Base-by-base conservation (phyloP, 352 stramenopile species). In the Phytophthora pini region DNA sequence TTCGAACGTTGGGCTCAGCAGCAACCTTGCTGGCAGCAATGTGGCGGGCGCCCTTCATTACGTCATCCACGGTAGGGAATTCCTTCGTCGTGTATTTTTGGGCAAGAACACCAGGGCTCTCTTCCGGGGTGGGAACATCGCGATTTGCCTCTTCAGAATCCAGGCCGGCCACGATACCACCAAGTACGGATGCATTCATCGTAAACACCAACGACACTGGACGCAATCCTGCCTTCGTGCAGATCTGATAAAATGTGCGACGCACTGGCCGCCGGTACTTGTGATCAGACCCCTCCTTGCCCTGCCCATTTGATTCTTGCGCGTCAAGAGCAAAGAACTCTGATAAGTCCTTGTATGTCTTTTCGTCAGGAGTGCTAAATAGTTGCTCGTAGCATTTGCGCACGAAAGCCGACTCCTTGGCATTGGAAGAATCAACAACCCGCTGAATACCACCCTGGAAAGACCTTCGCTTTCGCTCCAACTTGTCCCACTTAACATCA, bases 201-300 rank as follows among this genome's bases (percentile, higher is more conserved):
- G 88, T 94, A 68, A 96, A 96, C 9, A 84, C 83, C 39, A 77
- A 61, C 9, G 84, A 87, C 11, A 95, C 65, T 12, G 75, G 74
- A 15, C 88, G 85, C 20, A 96, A 70, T 22, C 87, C 88, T 45
- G 74, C 88, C 56, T 96, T 96, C 12, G 83, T 93, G 52, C 88
- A 95, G 26, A 96, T 94, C 55, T 96, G 87, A 64, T 96, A 96
- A 48, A 93, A 94, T 51, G 92, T 96, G 44, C 88, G 87, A 9
- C 88, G 85, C 22, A 82, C 82, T 41, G 88, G 88, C 15, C 87
- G 84, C 34, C 87, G 87, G 41, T 89, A 94, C 52, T 91, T 92
- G 13, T 78, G 68, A 27, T 90, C 77, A 36, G 73, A 56, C 3
- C 74, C 63, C 15, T 73, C 56, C 51, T 88, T 81, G 36, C 89